These are phyloP conservation scores for Suillus subluteus DNA, from an alignment of 768 basidiomycete genomes.

Conservation along the genomic window DNA sequence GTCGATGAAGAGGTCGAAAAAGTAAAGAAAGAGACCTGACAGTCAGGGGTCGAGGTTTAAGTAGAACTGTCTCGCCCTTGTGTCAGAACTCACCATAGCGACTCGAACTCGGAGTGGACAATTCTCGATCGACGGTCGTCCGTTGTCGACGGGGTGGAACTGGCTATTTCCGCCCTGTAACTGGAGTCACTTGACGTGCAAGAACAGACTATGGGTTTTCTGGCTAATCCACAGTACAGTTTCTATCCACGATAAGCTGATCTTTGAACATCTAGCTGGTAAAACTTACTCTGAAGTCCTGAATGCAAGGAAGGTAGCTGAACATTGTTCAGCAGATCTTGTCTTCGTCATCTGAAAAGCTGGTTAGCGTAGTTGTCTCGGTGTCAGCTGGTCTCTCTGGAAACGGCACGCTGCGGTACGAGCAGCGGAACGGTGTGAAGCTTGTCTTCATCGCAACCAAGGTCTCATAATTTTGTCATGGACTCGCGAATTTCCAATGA, in stretches of 20 bases:
- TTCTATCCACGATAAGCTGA: not conserved
- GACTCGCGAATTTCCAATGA: constrained; percentile 4
- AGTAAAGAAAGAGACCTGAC: constrained; percentile 4
- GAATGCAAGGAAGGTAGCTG: not conserved
- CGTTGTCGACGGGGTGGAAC: constrained; percentile 10
- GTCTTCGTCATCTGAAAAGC: not conserved
- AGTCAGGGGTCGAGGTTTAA: constrained; percentile 11
- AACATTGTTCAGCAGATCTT: too few relatives aligned
- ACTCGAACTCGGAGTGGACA: constrained; percentile 6
- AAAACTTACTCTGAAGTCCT: not conserved
- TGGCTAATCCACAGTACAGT: not conserved
- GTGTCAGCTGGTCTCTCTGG: constrained; percentile 11
- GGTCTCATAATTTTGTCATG: constrained; percentile 3
- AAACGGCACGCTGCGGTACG: constrained; percentile 2
- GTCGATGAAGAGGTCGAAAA: constrained; percentile 28
- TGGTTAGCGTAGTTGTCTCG: not conserved
- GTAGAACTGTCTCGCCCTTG: constrained; percentile 11
- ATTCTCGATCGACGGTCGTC: constrained; percentile 14
- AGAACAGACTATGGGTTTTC: not conserved
- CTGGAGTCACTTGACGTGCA: not conserved
- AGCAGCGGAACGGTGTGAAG: not conserved
- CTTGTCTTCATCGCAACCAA: constrained; percentile 10
- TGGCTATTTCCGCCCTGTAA: not conserved
- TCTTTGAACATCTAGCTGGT: not conserved
- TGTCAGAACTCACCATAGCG: constrained; percentile 18